Percentiles rank a stretch among this genome's conserved stretches.
Evolutionary conservation across 148 eudicot genomes (phyloP).

Genomic region (Polygonum maritimum): DNA sequence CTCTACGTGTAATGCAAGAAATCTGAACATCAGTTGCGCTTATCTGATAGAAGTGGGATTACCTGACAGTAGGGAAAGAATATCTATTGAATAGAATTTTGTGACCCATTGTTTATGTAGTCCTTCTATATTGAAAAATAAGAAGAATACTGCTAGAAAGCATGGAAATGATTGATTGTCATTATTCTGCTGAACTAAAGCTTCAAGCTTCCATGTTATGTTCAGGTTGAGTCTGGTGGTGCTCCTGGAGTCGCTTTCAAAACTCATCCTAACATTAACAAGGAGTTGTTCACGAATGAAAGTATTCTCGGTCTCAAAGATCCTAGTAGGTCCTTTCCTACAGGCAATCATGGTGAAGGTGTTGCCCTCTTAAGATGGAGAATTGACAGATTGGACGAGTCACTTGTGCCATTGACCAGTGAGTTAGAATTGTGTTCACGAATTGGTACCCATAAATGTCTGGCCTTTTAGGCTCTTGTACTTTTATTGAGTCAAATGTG

Average conservation of each 20-base stretch:
- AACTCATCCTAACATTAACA: slow-evolving; percentile 94
- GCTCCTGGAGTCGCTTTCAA: slow-evolving; percentile 70
- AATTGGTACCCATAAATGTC: neutral
- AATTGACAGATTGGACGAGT: slow-evolving; percentile 85
- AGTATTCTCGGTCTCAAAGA: slow-evolving; percentile 91
- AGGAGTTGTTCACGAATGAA: slow-evolving; percentile 64
- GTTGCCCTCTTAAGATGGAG: slow-evolving; percentile 91
- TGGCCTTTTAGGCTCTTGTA: neutral
- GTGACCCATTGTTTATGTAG: neutral
- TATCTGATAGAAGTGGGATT: no score
- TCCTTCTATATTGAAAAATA: neutral
- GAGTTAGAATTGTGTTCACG: slow-evolving; percentile 21
- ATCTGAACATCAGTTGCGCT: no score
- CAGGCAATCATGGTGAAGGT: slow-evolving; percentile 75
- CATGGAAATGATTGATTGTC: neutral
- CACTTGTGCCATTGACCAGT: slow-evolving; percentile 88
- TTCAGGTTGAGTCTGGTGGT: slow-evolving; percentile 78
- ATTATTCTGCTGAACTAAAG: slow-evolving; percentile 6
- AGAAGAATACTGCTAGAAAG: neutral
- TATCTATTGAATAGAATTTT: neutral
- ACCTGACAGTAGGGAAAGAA: no score
- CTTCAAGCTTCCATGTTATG: slow-evolving; percentile 5
- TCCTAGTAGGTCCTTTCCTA: slow-evolving; percentile 84
- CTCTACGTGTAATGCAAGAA: no score
- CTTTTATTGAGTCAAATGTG: neutral